phyloP scores from a whole-genome alignment of 2,329 filamentous ascomycete species.

The Aspergillus sp. region DNA sequence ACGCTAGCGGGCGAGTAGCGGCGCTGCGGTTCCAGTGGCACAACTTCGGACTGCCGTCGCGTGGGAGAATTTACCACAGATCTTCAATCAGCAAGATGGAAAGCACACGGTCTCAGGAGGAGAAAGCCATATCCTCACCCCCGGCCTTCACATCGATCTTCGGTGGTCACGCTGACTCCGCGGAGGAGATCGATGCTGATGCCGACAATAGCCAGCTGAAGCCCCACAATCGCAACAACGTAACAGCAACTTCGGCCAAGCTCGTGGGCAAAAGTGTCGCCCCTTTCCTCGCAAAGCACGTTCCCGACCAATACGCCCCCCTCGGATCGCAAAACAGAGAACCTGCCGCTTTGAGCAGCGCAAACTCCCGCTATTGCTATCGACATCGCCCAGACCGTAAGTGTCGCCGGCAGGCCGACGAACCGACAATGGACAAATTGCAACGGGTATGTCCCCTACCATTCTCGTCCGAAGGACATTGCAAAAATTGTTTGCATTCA shows the following conservation, averaged over 20 bases:
- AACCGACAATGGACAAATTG: slow-evolving; percentile 92
- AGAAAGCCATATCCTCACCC: slow-evolving; percentile 1
- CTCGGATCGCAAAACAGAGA: slow-evolving; percentile 52
- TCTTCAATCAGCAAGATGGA: slow-evolving; percentile 6
- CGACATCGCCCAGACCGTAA: slow-evolving; percentile 91
- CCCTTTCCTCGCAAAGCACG: slow-evolving; percentile 87
- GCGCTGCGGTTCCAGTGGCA: neutral
- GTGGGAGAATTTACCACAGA: neutral
- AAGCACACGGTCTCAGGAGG: neutral
- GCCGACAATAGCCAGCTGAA: slow-evolving; percentile 26
- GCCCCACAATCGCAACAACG: slow-evolving; percentile 33
- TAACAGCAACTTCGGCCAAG: slow-evolving; percentile 53
- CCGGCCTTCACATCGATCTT: slow-evolving; percentile 25
- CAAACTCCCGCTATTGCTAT: slow-evolving; percentile 91
- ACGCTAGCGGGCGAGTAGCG: slow-evolving; percentile 1
- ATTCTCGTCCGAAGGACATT: neutral
- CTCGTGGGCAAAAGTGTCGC: slow-evolving; percentile 76
- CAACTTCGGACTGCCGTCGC: neutral
- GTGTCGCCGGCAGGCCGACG: slow-evolving; percentile 88
- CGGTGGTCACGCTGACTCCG: slow-evolving; percentile 18
- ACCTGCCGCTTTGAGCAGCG: slow-evolving; percentile 46
- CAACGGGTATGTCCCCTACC: slow-evolving; percentile 66
- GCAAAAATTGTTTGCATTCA: neutral
- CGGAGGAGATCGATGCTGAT: slow-evolving; percentile 22
- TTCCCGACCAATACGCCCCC: slow-evolving; percentile 84